Base-by-base conservation (phyloP, 495 filamentous ascomycete species). In the Xylaria nigripes region DNA sequence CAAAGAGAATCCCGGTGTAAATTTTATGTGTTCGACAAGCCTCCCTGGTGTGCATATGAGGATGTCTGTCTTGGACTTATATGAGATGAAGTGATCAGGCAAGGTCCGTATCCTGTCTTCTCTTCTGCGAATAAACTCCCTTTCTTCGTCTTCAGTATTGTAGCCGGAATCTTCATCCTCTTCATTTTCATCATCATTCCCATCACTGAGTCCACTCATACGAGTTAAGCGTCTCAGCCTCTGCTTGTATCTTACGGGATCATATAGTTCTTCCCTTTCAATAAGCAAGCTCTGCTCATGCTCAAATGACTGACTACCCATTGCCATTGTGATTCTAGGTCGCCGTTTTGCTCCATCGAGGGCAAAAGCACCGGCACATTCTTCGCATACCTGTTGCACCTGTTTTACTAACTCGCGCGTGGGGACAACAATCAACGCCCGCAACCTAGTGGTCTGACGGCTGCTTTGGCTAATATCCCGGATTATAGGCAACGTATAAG, bases 21-120 rank as follows among this genome's bases (percentile, higher is more conserved):
- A 80, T 51, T 83, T 82, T 50, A 96, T 75, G 70, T 98, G 89
- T 62, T 97, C 91, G 22, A 98, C 89, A 8, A 98, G 76, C 42
- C 93, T 80, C 53, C 94, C 93, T 0, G 93, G 93, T 0, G 93
- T 98, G 64, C 86, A 91, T 32, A 98, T 87, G 12, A 98, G 80
- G 51, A 98, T 80, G 63, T 96, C 89, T 13, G 95, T 81, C 49
- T 85, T 87, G 22, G 88, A 86, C 5, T 72, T 71, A 25, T 81
- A 79, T 16, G 70, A 58, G 12, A 82, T 71, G 10, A 90, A 74
- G 61, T 92, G 85, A 30, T 81, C 73, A 2, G 81, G 79, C 18
- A 80, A 71, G 55, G 49, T 71, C 61, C 51, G 57, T n/a, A 64
- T 55, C 38, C 51, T 62, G 59, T 65, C 55, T 30, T 67, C 64